Evolutionary conservation across 805 yeast species (phyloP).

Genomic region (Schizosaccharomyces pombe): DNA sequence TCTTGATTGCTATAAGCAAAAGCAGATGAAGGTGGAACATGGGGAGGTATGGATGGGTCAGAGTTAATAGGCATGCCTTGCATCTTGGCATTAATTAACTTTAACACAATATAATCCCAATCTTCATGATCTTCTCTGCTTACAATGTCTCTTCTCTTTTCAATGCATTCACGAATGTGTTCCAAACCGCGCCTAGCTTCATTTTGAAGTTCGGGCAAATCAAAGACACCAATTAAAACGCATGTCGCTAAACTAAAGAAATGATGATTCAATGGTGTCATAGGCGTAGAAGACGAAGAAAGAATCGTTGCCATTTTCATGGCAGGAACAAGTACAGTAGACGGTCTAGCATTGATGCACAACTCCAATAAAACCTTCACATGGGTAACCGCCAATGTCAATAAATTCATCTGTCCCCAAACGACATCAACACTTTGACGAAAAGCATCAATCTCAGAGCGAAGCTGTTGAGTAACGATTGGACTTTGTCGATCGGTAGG

Average conservation of each 20-base stretch:
- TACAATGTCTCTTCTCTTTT: background rate
- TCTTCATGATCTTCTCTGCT: background rate
- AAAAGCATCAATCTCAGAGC: slow-evolving; percentile 11
- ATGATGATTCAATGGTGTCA: slow-evolving; percentile 10
- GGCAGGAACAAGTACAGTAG: slow-evolving; percentile 10
- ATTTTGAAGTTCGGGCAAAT: slow-evolving; percentile 9
- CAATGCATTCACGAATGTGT: slow-evolving; percentile 3
- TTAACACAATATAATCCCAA: slow-evolving; percentile 2
- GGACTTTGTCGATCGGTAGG: slow-evolving; percentile 4
- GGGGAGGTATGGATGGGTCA: background rate
- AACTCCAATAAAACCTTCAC: slow-evolving; percentile 8
- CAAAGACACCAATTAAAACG: slow-evolving; percentile 10
- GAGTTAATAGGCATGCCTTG: background rate
- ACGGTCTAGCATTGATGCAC: slow-evolving; percentile 8
- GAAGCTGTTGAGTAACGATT: slow-evolving; percentile 7
- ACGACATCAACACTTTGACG: slow-evolving; percentile 11
- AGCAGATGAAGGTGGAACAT: background rate
- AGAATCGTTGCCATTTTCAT: slow-evolving; percentile 8
- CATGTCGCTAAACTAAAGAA: slow-evolving; percentile 9
- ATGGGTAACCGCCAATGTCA: slow-evolving; percentile 11
- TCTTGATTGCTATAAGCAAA: background rate
- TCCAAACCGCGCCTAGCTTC: slow-evolving; percentile 10
- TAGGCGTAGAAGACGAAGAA: slow-evolving; percentile 6
- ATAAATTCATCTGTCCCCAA: slow-evolving; percentile 9
- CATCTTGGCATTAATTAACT: background rate